Conservation (phyloP, 1,139 yeast genomes). For the Yamadazyma atmosphaerica region DNA sequence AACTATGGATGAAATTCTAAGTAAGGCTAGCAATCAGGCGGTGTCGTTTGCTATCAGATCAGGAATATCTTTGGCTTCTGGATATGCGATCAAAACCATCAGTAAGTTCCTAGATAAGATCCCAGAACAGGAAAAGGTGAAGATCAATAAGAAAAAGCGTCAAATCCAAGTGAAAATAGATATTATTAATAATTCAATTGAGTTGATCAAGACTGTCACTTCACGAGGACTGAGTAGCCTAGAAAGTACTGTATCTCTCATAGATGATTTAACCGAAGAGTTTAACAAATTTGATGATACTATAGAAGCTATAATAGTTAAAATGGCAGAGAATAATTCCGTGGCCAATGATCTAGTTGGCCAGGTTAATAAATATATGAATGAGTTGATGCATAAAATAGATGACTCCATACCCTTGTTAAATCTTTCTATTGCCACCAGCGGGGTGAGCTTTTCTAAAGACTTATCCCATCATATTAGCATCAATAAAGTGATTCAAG, state of each 20-base stretch:
- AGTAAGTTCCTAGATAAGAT: constrained; percentile 58
- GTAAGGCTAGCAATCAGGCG: constrained; percentile 74
- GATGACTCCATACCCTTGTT: constrained; percentile 73
- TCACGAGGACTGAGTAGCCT: constrained; percentile 69
- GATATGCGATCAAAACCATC: constrained; percentile 70
- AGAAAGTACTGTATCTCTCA: constrained; percentile 31
- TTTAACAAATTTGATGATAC: constrained; percentile 59
- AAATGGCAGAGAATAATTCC: constrained; percentile 29
- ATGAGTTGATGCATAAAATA: constrained; percentile 49
- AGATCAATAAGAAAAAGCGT: constrained; percentile 41
- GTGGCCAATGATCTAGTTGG: constrained; percentile 38
- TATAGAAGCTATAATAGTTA: constrained; percentile 33
- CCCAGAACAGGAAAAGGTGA: constrained; percentile 55
- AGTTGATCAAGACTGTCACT: constrained; percentile 64
- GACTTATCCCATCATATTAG: constrained; percentile 64
- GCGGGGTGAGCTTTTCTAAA: constrained; percentile 64
- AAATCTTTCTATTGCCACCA: constrained; percentile 65
- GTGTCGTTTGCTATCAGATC: constrained; percentile 79
- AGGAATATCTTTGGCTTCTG: constrained; percentile 74
- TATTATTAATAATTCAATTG: constrained; percentile 69
- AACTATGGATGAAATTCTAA: constrained; percentile 47
- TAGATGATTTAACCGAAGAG: constrained; percentile 57
- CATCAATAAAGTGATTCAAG: constrained; percentile 43
- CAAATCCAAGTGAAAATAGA: constrained; percentile 61
- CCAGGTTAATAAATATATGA: constrained; percentile 52